Conservation (phyloP, 208 protist species). For the Wallacemonas collosoma region DNA sequence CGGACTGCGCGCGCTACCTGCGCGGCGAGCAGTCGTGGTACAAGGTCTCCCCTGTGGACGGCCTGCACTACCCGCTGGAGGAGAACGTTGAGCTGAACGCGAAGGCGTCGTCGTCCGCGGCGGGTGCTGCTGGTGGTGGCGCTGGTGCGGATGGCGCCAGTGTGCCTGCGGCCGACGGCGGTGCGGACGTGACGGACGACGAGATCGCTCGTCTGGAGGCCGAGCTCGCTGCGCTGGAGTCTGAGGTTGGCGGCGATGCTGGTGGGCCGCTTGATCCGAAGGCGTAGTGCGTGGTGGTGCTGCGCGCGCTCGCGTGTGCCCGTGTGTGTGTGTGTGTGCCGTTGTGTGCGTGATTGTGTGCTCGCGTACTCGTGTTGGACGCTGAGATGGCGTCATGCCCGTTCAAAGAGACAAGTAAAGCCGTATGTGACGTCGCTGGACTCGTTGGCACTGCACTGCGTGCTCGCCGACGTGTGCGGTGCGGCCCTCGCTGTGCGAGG, state of each 20-base stretch:
- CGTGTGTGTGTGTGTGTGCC: not conserved
- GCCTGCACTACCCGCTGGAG: constrained; percentile 81
- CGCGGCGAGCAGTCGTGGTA: constrained; percentile 86
- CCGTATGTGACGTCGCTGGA: no score
- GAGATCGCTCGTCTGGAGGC: constrained; percentile 84
- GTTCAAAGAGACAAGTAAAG: no score
- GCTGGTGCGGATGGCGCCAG: constrained; percentile 1
- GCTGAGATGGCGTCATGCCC: no score
- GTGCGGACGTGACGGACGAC: constrained; percentile 35
- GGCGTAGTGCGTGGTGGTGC: not conserved
- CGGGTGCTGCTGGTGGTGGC: constrained; percentile 1
- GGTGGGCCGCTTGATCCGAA: not conserved
- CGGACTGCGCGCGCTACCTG: constrained; percentile 80
- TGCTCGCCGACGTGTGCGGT: no score
- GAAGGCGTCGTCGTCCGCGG: not conserved
- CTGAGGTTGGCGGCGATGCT: constrained; percentile 26
- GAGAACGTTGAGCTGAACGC: constrained; percentile 80
- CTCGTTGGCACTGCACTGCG: no score
- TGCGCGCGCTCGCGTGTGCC: not conserved
- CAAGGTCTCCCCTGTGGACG: constrained; percentile 68
- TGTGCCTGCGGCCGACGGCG: constrained; percentile 11
- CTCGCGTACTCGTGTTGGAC: not conserved
- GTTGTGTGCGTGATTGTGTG: not conserved
- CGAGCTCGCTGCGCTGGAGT: constrained; percentile 81
- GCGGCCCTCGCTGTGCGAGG: no score